phyloP scores from a whole-genome alignment of 345 rosid species.

The Sisymbrium irio region DNA sequence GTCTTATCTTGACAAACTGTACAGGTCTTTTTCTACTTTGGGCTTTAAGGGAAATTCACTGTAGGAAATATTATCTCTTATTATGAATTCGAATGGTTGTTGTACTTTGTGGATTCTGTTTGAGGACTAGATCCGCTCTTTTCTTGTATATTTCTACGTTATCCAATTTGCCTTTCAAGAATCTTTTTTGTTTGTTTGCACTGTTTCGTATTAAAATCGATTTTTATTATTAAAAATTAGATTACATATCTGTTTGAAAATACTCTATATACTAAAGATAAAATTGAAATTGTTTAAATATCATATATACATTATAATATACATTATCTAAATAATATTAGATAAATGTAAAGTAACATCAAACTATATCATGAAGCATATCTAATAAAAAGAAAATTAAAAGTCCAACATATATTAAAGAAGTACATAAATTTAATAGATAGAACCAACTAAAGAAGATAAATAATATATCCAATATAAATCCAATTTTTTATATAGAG shows the following conservation, averaged over 20 bases:
- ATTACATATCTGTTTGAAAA: background rate
- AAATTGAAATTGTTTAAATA: background rate
- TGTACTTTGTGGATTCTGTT: background rate
- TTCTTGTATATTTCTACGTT: background rate
- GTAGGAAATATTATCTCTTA: background rate
- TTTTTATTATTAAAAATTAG: background rate
- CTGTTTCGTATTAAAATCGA: background rate
- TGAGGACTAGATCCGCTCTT: background rate
- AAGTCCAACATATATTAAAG: background rate
- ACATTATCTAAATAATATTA: background rate
- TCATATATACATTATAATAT: background rate
- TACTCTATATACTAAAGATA: background rate
- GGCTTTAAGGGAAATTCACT: background rate
- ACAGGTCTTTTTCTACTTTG: background rate
- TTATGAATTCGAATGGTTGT: background rate
- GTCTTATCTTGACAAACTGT: conserved; percentile 5
- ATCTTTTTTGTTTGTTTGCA: background rate
- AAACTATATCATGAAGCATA: background rate
- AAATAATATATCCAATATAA: background rate
- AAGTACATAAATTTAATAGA: background rate
- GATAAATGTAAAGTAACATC: background rate
- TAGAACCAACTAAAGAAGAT: background rate
- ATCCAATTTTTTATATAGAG: background rate
- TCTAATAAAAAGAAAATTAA: too few relatives aligned
- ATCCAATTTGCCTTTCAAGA: background rate